A percentile compares a stretch with the other conserved stretches of the same genome.
Evolutionary conservation across 352 stramenopile species (phyloP).

Genomic region (Aphanomyces invadans): DNA sequence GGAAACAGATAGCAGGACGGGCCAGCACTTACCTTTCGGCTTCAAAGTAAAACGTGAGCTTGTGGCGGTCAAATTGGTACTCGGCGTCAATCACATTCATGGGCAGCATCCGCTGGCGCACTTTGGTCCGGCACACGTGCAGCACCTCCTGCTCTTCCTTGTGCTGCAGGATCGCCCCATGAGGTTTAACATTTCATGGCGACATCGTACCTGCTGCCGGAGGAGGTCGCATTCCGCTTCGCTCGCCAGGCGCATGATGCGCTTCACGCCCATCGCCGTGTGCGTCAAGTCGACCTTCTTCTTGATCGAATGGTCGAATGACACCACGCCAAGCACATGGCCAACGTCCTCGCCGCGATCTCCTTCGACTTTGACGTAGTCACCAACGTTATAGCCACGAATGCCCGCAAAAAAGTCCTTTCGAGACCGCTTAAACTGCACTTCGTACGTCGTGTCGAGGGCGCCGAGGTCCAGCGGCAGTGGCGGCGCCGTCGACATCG

Average conservation of each 20-base stretch:
- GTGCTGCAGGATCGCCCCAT: too few species aligned
- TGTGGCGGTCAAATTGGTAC: slow-evolving; percentile 88
- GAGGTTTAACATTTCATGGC: too few species aligned
- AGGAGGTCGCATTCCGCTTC: slow-evolving; percentile 37
- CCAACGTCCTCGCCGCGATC: slow-evolving; percentile 84
- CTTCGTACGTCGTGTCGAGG: slow-evolving; percentile 34
- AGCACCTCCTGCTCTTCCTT: slow-evolving; percentile 36
- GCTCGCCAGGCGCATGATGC: slow-evolving; percentile 64
- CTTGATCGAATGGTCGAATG: slow-evolving; percentile 36
- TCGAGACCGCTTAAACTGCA: slow-evolving; percentile 75
- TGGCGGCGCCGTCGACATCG: background rate
- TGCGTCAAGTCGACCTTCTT: slow-evolving; percentile 14
- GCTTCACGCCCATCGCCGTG: slow-evolving; percentile 32
- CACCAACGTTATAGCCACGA: slow-evolving; percentile 57
- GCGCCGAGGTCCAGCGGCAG: background rate
- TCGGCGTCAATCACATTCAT: slow-evolving; percentile 86
- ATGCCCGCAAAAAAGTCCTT: slow-evolving; percentile 44
- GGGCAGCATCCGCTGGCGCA: slow-evolving; percentile 40
- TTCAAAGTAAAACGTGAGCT: slow-evolving; percentile 89
- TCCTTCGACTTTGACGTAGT: slow-evolving; percentile 84
- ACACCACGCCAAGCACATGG: slow-evolving; percentile 54
- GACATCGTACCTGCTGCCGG: slow-evolving; percentile 30
- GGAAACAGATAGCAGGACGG: too few species aligned
- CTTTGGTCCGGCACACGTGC: slow-evolving; percentile 69
- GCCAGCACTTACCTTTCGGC: slow-evolving; percentile 48